A percentile compares a stretch with the other conserved stretches of the same genome.
phyloP scores from a whole-genome alignment of 1,284 basidiomycete species.

The Xerocomus tenax region DNA sequence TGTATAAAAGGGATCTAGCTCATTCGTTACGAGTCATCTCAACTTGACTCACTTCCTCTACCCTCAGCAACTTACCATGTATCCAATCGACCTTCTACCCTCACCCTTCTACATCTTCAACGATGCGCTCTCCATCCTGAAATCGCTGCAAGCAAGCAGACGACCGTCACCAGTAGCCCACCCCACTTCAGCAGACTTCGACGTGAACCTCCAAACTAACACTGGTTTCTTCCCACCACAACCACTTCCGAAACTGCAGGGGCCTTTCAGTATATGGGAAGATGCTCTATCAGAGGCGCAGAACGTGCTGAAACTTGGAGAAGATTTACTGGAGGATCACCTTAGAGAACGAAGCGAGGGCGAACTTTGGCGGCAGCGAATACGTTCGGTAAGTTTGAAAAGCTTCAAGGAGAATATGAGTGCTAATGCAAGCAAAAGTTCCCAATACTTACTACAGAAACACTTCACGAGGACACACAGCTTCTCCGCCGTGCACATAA shows the following conservation, averaged over 20 bases:
- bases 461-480: constrained; percentile 47
- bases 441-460: constrained; percentile 53
- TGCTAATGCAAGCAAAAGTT: constrained; percentile 41
- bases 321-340: constrained; percentile 45
- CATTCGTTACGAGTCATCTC: constrained; percentile 1
- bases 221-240: constrained; percentile 83
- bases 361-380: constrained; percentile 57
- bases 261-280: constrained; percentile 68
- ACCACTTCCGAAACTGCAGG: constrained; percentile 53
- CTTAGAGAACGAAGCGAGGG: constrained; percentile 44
- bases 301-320: constrained; percentile 53
- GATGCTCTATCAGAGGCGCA: constrained; percentile 49
- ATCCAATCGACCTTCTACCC: constrained; percentile 32
- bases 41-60: constrained; percentile 3
- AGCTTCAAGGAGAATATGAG: constrained; percentile 2
- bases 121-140: constrained; percentile 23
- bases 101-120: constrained; percentile 34
- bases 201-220: constrained; percentile 68
- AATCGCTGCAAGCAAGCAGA: constrained; percentile 24
- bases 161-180: constrained; percentile 15
- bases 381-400: constrained; percentile 51
- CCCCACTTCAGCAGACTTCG: constrained; percentile 46
- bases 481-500: constrained; percentile 77
- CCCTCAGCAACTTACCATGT: constrained; percentile 18
- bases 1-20: constrained; percentile 28